Base-by-base conservation (phyloP, 2,329 filamentous ascomycete species). In the Fusarium devonianum region DNA sequence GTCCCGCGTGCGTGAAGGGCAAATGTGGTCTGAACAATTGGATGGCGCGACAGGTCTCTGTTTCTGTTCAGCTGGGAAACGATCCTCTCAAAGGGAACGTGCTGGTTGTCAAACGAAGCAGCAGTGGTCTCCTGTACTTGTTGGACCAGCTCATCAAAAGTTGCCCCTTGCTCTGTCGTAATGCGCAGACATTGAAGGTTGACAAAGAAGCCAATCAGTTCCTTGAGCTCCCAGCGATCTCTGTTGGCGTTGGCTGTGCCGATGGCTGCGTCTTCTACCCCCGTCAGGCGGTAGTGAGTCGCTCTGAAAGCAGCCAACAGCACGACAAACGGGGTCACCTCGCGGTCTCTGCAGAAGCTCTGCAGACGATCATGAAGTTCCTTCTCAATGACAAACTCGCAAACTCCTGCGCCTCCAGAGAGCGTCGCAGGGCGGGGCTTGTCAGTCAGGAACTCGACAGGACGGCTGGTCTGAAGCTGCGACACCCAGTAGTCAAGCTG, bases 231-330 rank as follows among this genome's bases (percentile, higher is more conserved):
- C 26, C 42, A 46, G 14, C 47, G 37, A 16, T 60, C 34, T 8
- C 56, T 35, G 17, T 58, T 56, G 3, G 53, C 56, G 18, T 52
- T 61, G 2, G 51, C 34, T 2, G 46, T 62, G 4, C 65, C 65
- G 17, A 67, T 53, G 1, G 53, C 55, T 3, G 52, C 58, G 26
- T 67, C 64, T 11, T 26, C 23, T 2, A 33, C 30, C 0, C 65
- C 60, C 1, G 59, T 67, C 7, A 66, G 36, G 4, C 60, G 63
- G 23, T 56, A 66, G 22, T 66, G 64, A 0, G 65, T 55, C 0
- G 58, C 61, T 6, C 60, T 49, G 23, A 67, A 67, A 0, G 53
- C 58, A 2, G 65, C 52, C 2, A 66, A 41, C 1, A 67, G 38
- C 0, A 54, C 61, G 1, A 43, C 45, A 38, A 50, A 63, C 0